Evolutionary conservation across 2,329 filamentous ascomycete genomes (phyloP).

Genomic region (Massarina eburnea): DNA sequence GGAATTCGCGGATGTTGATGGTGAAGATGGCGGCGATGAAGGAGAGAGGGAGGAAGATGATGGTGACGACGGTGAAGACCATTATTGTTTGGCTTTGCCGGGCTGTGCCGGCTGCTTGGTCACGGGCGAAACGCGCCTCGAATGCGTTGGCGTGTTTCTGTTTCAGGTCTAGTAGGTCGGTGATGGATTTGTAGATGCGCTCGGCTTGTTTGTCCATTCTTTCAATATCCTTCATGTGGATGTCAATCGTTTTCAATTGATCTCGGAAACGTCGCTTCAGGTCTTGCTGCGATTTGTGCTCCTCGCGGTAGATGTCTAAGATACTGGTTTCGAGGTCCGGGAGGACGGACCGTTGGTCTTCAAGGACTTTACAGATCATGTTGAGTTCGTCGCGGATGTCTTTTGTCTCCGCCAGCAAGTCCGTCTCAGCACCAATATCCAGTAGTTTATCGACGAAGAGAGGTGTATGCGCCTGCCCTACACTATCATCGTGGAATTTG

Average conservation of each 20-base stretch:
- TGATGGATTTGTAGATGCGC: slow-evolving; percentile 61
- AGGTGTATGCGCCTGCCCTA: slow-evolving; percentile 29
- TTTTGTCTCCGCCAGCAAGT: slow-evolving; percentile 64
- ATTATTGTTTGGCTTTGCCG: slow-evolving; percentile 59
- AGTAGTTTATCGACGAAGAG: slow-evolving; percentile 59
- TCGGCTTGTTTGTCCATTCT: slow-evolving; percentile 66
- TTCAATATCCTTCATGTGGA: slow-evolving; percentile 61
- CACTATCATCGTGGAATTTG: slow-evolving; percentile 35
- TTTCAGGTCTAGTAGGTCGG: slow-evolving; percentile 66
- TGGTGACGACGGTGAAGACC: slow-evolving; percentile 62
- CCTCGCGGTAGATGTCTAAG: slow-evolving; percentile 39
- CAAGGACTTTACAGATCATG: slow-evolving; percentile 59
- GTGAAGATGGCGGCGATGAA: slow-evolving; percentile 61
- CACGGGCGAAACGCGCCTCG: slow-evolving; percentile 62
- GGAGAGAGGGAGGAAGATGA: slow-evolving; percentile 58
- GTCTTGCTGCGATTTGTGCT: slow-evolving; percentile 46
- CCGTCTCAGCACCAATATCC: slow-evolving; percentile 63
- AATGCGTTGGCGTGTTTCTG: slow-evolving; percentile 70
- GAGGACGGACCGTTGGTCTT: slow-evolving; percentile 53
- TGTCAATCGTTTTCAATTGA: slow-evolving; percentile 60
- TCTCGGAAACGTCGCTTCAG: slow-evolving; percentile 59
- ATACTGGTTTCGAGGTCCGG: slow-evolving; percentile 52
- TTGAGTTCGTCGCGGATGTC: slow-evolving; percentile 69
- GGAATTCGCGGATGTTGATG: slow-evolving; percentile 56
- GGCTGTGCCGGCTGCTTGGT: slow-evolving; percentile 63